Percentiles rank a stretch among this genome's conserved stretches.
Evolutionary conservation across 306 rosid genomes (phyloP).

Genomic region (Vigna unguiculata): DNA sequence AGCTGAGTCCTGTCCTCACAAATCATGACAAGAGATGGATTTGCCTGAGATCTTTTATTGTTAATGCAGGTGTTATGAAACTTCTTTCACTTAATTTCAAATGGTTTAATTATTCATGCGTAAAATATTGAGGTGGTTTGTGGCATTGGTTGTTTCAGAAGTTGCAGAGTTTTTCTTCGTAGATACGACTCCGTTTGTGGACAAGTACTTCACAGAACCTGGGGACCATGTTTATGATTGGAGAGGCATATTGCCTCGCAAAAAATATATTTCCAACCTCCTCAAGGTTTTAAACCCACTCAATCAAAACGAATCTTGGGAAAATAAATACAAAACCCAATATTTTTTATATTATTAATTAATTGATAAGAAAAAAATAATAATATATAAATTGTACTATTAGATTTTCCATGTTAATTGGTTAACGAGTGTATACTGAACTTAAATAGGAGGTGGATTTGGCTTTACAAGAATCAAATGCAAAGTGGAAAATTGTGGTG

Average conservation of each 20-base stretch:
- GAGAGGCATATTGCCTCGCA: constrained; percentile 62
- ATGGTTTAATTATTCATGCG: too few relatives aligned
- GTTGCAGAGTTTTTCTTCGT: constrained; percentile 73
- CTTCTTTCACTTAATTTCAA: background rate
- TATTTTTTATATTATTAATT: too few relatives aligned
- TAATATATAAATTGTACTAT: too few relatives aligned
- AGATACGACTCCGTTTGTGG: constrained; percentile 83
- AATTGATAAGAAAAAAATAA: too few relatives aligned
- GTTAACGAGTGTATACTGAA: background rate
- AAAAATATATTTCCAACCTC: constrained; percentile 64
- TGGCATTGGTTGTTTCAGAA: constrained; percentile 40
- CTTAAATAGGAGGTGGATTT: constrained; percentile 52
- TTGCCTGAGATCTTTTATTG: constrained; percentile 76
- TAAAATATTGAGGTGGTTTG: background rate
- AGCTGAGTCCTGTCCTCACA: constrained; percentile 59
- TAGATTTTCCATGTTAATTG: background rate
- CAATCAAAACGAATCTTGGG: too few relatives aligned
- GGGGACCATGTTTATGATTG: constrained; percentile 62
- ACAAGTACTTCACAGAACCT: constrained; percentile 62
- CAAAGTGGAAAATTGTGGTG: constrained; percentile 77
- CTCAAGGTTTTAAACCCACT: constrained; percentile 53
- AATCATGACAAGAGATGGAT: constrained; percentile 68
- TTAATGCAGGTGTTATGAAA: constrained; percentile 52
- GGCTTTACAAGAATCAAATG: constrained; percentile 62
- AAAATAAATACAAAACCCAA: background rate